Evolutionary conservation across 352 stramenopile genomes (phyloP).

Genomic region (Plasmopara halstedii): DNA sequence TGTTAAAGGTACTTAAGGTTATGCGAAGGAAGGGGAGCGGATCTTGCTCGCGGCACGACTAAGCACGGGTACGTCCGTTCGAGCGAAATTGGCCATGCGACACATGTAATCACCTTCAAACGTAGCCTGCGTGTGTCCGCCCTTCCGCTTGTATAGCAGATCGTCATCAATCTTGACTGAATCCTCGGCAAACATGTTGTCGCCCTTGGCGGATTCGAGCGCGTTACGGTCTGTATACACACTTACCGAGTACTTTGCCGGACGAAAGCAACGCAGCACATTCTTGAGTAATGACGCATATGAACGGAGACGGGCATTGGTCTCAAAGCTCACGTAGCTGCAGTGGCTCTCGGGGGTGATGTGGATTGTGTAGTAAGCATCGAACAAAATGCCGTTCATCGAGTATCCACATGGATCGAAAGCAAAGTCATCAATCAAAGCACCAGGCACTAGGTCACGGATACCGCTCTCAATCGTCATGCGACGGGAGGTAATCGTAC

Average conservation of each 20-base stretch:
- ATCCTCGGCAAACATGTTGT: constrained; percentile 71
- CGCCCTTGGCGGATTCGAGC: constrained; percentile 49
- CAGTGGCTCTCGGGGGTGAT: constrained; percentile 96
- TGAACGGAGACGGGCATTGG: constrained; percentile 85
- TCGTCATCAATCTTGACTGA: constrained; percentile 66
- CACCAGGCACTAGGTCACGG: constrained; percentile 90
- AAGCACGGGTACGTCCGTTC: constrained; percentile 34
- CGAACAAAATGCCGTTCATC: constrained; percentile 98
- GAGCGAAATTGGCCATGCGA: constrained; percentile 73
- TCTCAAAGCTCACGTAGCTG: constrained; percentile 98
- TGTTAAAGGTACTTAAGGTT: no score
- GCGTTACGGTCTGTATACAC: constrained; percentile 91
- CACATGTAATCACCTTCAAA: constrained; percentile 83
- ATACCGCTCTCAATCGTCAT: constrained; percentile 95
- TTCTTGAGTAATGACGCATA: constrained; percentile 94
- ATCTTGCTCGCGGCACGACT: constrained; percentile 55
- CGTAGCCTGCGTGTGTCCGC: constrained; percentile 75
- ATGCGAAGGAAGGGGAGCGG: constrained; percentile 72
- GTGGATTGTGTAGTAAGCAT: constrained; percentile 99
- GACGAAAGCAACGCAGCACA: constrained; percentile 96
- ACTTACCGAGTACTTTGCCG: constrained; percentile 96
- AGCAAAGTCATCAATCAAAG: constrained; percentile 93
- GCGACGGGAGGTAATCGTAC: constrained; percentile 63
- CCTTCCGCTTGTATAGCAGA: constrained; percentile 73
- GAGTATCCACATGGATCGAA: constrained; percentile 98